These are phyloP conservation scores for Myxozyma nipponensis DNA, from an alignment of 805 yeast species.

Conservation along the genomic window DNA sequence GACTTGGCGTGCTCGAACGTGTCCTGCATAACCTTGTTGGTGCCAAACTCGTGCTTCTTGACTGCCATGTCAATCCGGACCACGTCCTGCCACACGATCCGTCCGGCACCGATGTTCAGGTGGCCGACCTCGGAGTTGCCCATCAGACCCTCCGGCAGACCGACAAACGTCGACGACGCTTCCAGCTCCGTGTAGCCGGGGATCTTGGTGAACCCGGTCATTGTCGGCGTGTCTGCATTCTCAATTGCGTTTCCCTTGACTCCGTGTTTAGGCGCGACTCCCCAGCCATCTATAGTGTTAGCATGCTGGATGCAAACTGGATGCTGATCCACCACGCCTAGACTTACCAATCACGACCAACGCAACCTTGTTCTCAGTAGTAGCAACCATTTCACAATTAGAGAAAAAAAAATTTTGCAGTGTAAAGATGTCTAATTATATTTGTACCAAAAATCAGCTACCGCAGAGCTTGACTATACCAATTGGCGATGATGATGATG, in stretches of 20 bases:
- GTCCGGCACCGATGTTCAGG: constrained; percentile 31
- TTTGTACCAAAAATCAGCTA: no score
- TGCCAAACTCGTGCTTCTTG: constrained; percentile 23
- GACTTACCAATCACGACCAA: constrained; percentile 28
- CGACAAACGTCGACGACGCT: constrained; percentile 28
- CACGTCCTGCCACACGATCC: constrained; percentile 32
- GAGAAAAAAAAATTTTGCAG: no score
- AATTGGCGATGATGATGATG: no score
- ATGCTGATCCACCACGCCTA: background rate
- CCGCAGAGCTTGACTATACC: no score
- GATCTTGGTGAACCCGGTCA: constrained; percentile 19
- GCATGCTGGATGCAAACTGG: background rate
- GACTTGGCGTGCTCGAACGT: constrained; percentile 25
- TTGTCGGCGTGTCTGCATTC: constrained; percentile 27
- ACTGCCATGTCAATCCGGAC: constrained; percentile 30
- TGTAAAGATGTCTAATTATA: no score
- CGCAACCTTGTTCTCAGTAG: constrained; percentile 22
- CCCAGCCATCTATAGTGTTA: constrained; percentile 26
- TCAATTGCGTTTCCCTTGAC: constrained; percentile 28
- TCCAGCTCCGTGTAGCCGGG: constrained; percentile 27
- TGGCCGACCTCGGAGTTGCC: constrained; percentile 32
- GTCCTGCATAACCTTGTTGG: constrained; percentile 12
- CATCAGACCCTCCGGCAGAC: constrained; percentile 31
- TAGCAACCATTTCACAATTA: background rate
- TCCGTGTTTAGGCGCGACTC: constrained; percentile 21